A percentile compares a stretch with the other conserved stretches of the same genome.
These are phyloP conservation scores for Diatrype stigma DNA, from an alignment of 2,329 filamentous ascomycete species.

Conservation along the genomic window DNA sequence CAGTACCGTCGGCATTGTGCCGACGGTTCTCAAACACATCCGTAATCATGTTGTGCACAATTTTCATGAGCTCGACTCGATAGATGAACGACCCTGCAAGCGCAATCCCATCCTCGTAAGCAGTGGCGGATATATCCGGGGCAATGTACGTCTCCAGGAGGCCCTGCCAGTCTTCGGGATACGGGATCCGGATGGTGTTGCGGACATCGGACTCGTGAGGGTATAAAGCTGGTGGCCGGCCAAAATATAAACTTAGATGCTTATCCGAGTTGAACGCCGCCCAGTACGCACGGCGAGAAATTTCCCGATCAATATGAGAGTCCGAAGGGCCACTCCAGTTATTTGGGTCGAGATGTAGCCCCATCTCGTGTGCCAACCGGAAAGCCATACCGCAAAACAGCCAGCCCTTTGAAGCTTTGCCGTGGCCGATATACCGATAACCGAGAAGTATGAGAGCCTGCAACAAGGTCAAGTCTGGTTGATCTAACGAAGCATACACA, in stretches of 20 bases:
- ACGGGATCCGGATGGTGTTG: slow-evolving; percentile 44
- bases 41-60: slow-evolving; percentile 45
- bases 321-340: slow-evolving; percentile 42
- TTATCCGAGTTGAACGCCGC: slow-evolving; percentile 47
- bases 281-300: slow-evolving; percentile 47
- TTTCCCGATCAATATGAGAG: slow-evolving; percentile 39
- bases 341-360: slow-evolving; percentile 46
- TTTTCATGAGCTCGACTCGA: slow-evolving; percentile 44
- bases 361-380: slow-evolving; percentile 48
- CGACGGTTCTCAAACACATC: slow-evolving; percentile 47
- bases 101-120: slow-evolving; percentile 42
- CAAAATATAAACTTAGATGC: slow-evolving; percentile 48
- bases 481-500: slow-evolving; percentile 40
- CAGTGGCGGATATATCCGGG: slow-evolving; percentile 38
- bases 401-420: slow-evolving; percentile 47
- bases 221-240: slow-evolving; percentile 45
- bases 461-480: slow-evolving; percentile 42
- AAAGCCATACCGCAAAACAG: slow-evolving; percentile 50
- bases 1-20: slow-evolving; percentile 34
- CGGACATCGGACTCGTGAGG: slow-evolving; percentile 46
- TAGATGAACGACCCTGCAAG: slow-evolving; percentile 43
- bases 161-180: slow-evolving; percentile 44
- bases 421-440: slow-evolving; percentile 43
- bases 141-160: slow-evolving; percentile 45
- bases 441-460: slow-evolving; percentile 42